Conservation (phyloP, 306 rosid genomes). For the Prinsepia uniflora region DNA sequence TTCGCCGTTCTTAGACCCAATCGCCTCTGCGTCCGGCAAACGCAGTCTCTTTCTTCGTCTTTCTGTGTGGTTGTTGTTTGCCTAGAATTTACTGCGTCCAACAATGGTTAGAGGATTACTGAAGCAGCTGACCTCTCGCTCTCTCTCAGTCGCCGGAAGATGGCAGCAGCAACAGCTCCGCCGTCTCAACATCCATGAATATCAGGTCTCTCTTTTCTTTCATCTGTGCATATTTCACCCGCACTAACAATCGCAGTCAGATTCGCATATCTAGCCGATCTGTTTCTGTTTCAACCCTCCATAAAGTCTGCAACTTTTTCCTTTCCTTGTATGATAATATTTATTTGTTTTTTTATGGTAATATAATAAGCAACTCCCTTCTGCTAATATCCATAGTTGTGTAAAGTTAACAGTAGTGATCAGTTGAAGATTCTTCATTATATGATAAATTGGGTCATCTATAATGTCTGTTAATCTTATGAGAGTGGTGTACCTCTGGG, state of each 20-base stretch:
- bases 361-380: not conserved
- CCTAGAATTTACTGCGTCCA: slow-evolving; percentile 17
- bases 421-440: not conserved
- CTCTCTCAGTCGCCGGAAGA: slow-evolving; percentile 87
- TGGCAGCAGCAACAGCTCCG: slow-evolving; percentile 99
- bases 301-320: not conserved
- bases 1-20: slow-evolving; percentile 19
- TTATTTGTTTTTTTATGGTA: not conserved
- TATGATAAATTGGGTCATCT: not conserved
- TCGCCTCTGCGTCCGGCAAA: slow-evolving; percentile 34
- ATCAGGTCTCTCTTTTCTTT: slow-evolving; percentile 52
- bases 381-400: not conserved
- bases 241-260: not conserved
- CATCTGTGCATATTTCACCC: not conserved
- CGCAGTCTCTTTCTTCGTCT: slow-evolving; percentile 13
- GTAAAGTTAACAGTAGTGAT: not conserved
- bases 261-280: slow-evolving; percentile 11
- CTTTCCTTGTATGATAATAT: not conserved
- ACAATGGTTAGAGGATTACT: slow-evolving; percentile 80
- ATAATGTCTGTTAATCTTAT: not conserved
- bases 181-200: slow-evolving; percentile 97
- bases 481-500: not conserved
- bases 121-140: slow-evolving; percentile 74
- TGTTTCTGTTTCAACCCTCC: not conserved
- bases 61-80: not conserved